Evolutionary conservation across 805 yeast genomes (phyloP).

Genomic region (Danielozyma ontarioensis): DNA sequence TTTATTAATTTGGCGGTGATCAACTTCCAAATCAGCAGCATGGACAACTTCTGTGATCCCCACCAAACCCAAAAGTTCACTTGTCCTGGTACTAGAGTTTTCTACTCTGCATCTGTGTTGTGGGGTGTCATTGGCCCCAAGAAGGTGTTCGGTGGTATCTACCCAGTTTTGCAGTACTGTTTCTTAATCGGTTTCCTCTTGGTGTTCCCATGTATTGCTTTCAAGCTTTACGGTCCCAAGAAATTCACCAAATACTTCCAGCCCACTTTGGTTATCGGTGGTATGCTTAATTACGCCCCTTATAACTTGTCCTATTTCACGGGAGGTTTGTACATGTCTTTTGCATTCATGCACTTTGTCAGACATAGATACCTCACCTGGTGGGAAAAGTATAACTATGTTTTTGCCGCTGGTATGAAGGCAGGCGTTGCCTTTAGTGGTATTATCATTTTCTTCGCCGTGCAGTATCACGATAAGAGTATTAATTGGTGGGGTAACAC

Average conservation of each 20-base stretch:
- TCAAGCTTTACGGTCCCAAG: conserved; percentile 12
- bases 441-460: conserved; percentile 34
- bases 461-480: conserved; percentile 24
- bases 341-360: conserved; percentile 23
- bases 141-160: conserved; percentile 27
- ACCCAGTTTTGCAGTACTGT: conserved; percentile 29
- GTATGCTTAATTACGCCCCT: conserved; percentile 26
- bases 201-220: conserved; percentile 14
- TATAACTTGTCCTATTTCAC: conserved; percentile 28
- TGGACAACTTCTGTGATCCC: conserved; percentile 3
- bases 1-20: conserved; percentile 5
- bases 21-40: conserved; percentile 3
- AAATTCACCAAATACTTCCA: conserved; percentile 22
- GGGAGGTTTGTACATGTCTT: conserved; percentile 22
- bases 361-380: conserved; percentile 22
- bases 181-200: conserved; percentile 29
- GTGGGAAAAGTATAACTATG: conserved; percentile 34
- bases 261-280: conserved; percentile 30
- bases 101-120: conserved; percentile 9
- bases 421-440: conserved; percentile 32
- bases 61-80: conserved; percentile 5
- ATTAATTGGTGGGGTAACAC: conserved; percentile 29
- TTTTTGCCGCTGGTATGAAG: conserved; percentile 23
- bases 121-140: conserved; percentile 18
- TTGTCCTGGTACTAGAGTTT: conserved; percentile 3